Conservation (phyloP, 164 flowering plant species). For the Cinnamomum micranthum region DNA sequence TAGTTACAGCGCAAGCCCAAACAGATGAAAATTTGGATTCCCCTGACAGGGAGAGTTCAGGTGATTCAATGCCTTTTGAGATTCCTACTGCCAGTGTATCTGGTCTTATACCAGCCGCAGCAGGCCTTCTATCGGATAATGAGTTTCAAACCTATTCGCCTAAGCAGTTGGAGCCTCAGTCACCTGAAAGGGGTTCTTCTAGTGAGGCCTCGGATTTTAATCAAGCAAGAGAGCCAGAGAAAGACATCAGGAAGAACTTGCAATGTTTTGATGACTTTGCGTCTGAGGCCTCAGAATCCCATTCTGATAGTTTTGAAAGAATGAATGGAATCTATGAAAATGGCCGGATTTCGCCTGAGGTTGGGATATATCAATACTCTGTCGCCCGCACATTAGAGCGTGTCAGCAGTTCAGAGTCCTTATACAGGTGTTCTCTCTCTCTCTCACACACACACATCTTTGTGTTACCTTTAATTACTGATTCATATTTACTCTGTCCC, state of each 20-base stretch:
- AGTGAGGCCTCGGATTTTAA: slow-evolving; percentile 6
- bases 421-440: slow-evolving; percentile 53
- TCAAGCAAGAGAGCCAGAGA: slow-evolving; percentile 38
- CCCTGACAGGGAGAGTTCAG: slow-evolving; percentile 23
- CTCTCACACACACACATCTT: not conserved
- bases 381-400: slow-evolving; percentile 37
- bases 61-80: slow-evolving; percentile 73
- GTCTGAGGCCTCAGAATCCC: slow-evolving; percentile 45
- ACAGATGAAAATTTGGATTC: slow-evolving; percentile 33
- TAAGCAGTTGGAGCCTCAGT: slow-evolving; percentile 43
- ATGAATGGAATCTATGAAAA: slow-evolving; percentile 33
- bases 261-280: slow-evolving; percentile 40
- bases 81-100: slow-evolving; percentile 64
- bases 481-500: not conserved
- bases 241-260: slow-evolving; percentile 20
- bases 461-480: not conserved
- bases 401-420: slow-evolving; percentile 59
- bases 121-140: slow-evolving; percentile 62
- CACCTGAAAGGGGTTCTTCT: slow-evolving; percentile 45
- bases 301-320: slow-evolving; percentile 41
- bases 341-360: slow-evolving; percentile 50
- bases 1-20: slow-evolving; percentile 27
- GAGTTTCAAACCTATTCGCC: slow-evolving; percentile 38
- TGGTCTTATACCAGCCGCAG: slow-evolving; percentile 74
- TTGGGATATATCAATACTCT: slow-evolving; percentile 21